A percentile compares a stretch with the other conserved stretches of the same genome.
These are phyloP conservation scores for Emydomyces testavorans DNA, from an alignment of 2,329 filamentous ascomycete genomes.

Conservation along the genomic window DNA sequence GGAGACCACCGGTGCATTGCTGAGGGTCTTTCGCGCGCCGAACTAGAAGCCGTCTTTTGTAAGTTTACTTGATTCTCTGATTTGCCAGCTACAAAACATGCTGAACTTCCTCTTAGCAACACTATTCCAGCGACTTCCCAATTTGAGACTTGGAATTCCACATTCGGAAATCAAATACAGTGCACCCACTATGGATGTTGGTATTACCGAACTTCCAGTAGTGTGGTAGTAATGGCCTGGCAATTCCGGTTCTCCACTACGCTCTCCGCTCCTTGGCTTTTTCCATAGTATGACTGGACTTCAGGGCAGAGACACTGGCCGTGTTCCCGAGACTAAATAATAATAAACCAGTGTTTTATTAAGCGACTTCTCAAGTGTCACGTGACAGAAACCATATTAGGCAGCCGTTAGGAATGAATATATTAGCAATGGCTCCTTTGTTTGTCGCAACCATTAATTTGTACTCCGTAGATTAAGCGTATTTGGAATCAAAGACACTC, in stretches of 20 bases:
- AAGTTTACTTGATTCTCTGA: conserved; percentile 17
- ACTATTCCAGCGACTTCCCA: conserved; percentile 32
- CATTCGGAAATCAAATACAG: conserved; percentile 34
- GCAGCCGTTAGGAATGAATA: no score
- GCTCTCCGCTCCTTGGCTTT: neutral
- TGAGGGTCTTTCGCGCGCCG: conserved; percentile 35
- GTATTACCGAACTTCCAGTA: conserved; percentile 34
- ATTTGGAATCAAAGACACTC: no score
- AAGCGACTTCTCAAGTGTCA: no score
- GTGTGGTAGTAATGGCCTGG: conserved; percentile 7
- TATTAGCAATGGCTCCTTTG: no score
- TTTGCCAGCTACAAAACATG: neutral
- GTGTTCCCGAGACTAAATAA: no score
- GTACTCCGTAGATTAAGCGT: no score
- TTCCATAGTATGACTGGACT: neutral
- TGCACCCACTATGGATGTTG: conserved; percentile 32
- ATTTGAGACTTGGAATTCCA: conserved; percentile 32
- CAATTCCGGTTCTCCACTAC: neutral
- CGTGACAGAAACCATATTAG: no score
- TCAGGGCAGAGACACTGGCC: no score
- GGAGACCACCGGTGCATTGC: conserved; percentile 40
- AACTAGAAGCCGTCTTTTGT: conserved; percentile 38
- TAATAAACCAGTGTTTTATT: no score
- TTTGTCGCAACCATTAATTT: no score
- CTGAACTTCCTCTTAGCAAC: conserved; percentile 22